Conservation (phyloP, 345 rosid species). For the Brassica juncea region DNA sequence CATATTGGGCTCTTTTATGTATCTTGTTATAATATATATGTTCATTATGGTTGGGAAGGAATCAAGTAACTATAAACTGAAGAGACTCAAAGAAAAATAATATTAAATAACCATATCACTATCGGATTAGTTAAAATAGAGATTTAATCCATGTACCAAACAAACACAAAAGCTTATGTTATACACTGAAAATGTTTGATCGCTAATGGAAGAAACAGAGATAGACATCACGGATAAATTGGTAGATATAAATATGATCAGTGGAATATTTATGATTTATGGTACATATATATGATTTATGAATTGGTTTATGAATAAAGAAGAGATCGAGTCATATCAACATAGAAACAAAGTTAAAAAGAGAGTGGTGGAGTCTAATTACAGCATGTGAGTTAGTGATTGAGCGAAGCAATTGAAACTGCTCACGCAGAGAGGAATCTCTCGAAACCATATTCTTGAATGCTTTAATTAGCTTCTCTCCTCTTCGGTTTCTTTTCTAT, state of each 20-base stretch:
- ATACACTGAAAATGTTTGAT: background rate
- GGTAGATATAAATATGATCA: background rate
- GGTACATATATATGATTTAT: background rate
- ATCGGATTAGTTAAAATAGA: background rate
- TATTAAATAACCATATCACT: background rate
- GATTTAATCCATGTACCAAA: background rate
- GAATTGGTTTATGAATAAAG: slow-evolving; percentile 44
- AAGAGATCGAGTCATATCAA: slow-evolving; percentile 2
- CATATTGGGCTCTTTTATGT: background rate
- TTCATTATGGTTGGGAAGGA: slow-evolving; percentile 2
- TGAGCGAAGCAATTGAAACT: slow-evolving; percentile 58
- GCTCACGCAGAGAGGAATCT: slow-evolving; percentile 47
- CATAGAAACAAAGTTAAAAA: background rate
- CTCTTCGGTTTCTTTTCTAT: slow-evolving; percentile 9
- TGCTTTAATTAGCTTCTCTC: slow-evolving; percentile 5
- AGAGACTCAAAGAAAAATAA: slow-evolving; percentile 17
- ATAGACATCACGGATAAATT: background rate
- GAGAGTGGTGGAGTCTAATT: slow-evolving; percentile 34
- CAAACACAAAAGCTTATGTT: background rate
- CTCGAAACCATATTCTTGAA: slow-evolving; percentile 40
- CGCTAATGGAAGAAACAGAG: background rate
- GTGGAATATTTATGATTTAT: background rate
- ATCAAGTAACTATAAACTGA: background rate
- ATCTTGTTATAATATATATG: slow-evolving; percentile 2
- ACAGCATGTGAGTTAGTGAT: slow-evolving; percentile 60